These are phyloP conservation scores for Heimioporus sp. DNA, from an alignment of 768 basidiomycete genomes.

Conservation along the genomic window DNA sequence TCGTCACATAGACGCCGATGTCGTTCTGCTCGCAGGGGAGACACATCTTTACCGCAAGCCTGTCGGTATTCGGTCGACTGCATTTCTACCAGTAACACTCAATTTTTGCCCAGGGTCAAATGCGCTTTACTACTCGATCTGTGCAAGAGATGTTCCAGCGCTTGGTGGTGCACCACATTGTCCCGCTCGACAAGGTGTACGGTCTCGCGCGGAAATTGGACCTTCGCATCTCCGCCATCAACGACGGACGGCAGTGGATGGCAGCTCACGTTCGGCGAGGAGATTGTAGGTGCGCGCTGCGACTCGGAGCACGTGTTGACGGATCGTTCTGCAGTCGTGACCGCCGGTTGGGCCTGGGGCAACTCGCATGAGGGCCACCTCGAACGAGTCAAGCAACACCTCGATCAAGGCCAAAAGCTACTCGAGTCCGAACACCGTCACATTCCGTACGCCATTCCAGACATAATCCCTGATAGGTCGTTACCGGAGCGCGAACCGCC, in stretches of 20 bases:
- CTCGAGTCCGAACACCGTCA: conserved; percentile 20
- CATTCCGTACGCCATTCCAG: conserved; percentile 16
- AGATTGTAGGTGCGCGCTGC: conserved; percentile 29
- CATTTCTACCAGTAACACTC: not conserved
- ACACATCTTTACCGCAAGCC: conserved; percentile 32
- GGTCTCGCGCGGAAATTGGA: conserved; percentile 24
- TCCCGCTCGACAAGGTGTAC: conserved; percentile 23
- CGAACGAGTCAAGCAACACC: conserved; percentile 29
- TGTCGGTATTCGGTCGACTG: conserved; percentile 9
- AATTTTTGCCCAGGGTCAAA: conserved; percentile 17
- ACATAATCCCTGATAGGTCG: conserved; percentile 6
- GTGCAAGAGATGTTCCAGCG: conserved; percentile 20
- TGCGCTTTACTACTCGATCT: conserved; percentile 23
- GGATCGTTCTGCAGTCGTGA: conserved; percentile 18
- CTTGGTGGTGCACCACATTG: conserved; percentile 24
- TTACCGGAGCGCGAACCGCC: conserved; percentile 18
- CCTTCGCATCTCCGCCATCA: conserved; percentile 20
- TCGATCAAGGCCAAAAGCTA: conserved; percentile 28
- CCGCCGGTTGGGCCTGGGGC: conserved; percentile 33
- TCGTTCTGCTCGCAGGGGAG: conserved; percentile 40
- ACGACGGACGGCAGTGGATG: conserved; percentile 34
- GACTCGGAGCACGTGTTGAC: not conserved
- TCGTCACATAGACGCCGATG: conserved; percentile 28
- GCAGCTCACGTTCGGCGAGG: conserved; percentile 39
- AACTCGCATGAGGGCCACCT: conserved; percentile 31